Evolutionary conservation across 208 protist species (phyloP).

Genomic region (Leishmania amazonensis): DNA sequence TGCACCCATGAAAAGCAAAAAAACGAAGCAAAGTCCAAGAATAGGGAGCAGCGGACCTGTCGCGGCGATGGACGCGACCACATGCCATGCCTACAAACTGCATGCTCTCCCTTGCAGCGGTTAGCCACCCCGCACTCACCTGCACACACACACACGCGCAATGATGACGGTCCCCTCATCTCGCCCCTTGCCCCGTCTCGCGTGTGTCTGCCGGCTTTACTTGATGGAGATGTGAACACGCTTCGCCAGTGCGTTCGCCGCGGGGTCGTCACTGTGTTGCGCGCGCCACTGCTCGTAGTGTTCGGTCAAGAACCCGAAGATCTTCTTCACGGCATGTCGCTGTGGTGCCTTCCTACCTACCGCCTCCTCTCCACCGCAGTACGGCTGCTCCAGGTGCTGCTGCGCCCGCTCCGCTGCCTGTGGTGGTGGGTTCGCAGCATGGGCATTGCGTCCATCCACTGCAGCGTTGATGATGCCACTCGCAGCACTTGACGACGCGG

Average conservation of each 20-base stretch:
- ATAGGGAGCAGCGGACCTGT: background rate
- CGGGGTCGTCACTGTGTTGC: constrained; percentile 23
- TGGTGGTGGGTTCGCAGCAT: background rate
- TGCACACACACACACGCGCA: background rate
- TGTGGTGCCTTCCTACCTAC: constrained; percentile 8
- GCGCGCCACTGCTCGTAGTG: constrained; percentile 43
- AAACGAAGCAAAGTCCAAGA: background rate
- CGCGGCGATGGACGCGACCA: background rate
- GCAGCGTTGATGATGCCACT: background rate
- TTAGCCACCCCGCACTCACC: background rate
- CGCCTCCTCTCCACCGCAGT: constrained; percentile 58
- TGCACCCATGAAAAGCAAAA: background rate
- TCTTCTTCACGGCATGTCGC: constrained; percentile 28
- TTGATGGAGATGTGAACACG: constrained; percentile 27
- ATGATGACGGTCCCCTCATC: background rate
- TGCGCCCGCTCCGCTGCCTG: background rate
- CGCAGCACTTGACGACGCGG: background rate
- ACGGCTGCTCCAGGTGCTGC: constrained; percentile 34
- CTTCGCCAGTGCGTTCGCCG: constrained; percentile 25
- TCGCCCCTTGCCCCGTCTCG: background rate
- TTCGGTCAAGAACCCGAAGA: constrained; percentile 39
- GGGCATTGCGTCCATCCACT: background rate
- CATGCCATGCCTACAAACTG: background rate
- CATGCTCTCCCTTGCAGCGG: background rate
- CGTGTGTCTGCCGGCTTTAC: constrained; percentile 2